Evolutionary conservation across 1,284 basidiomycete genomes (phyloP).

Genomic region (Thecaphora thlaspeos): DNA sequence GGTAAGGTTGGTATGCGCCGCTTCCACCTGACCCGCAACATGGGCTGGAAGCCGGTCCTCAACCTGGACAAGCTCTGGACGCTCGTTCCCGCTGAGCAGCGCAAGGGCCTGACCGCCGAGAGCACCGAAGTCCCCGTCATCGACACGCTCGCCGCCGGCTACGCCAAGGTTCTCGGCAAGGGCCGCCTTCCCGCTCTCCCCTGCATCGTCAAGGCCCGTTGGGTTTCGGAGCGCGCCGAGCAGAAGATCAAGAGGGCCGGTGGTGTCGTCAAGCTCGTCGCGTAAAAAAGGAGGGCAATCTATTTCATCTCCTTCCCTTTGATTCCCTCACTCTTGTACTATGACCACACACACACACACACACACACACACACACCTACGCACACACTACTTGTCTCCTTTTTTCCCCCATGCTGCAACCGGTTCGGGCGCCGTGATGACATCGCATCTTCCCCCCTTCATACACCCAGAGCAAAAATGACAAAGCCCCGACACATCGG

Average conservation of each 20-base stretch:
- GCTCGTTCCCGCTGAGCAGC: conserved; percentile 55
- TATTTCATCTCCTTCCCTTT: neutral
- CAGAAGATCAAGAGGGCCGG: conserved; percentile 59
- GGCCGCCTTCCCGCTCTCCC: conserved; percentile 55
- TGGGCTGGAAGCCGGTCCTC: conserved; percentile 86
- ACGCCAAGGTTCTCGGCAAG: conserved; percentile 58
- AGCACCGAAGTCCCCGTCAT: conserved; percentile 57
- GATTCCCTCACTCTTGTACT: neutral
- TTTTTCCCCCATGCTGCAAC: no score
- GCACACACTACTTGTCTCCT: no score
- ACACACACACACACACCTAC: no score
- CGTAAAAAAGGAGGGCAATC: conserved; percentile 7
- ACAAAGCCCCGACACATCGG: no score
- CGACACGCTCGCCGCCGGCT: conserved; percentile 56
- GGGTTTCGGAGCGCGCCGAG: conserved; percentile 56
- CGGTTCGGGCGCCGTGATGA: no score
- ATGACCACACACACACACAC: no score
- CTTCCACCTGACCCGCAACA: conserved; percentile 92
- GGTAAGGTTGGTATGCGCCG: conserved; percentile 92
- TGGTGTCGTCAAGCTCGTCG: conserved; percentile 56
- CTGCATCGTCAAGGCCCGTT: conserved; percentile 57
- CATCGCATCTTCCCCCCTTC: no score
- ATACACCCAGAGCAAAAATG: no score
- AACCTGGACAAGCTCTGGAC: conserved; percentile 65
- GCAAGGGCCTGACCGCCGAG: conserved; percentile 41